These are phyloP conservation scores for Apiotrichum veenhuisii DNA, from an alignment of 1,284 basidiomycete genomes.

Conservation along the genomic window DNA sequence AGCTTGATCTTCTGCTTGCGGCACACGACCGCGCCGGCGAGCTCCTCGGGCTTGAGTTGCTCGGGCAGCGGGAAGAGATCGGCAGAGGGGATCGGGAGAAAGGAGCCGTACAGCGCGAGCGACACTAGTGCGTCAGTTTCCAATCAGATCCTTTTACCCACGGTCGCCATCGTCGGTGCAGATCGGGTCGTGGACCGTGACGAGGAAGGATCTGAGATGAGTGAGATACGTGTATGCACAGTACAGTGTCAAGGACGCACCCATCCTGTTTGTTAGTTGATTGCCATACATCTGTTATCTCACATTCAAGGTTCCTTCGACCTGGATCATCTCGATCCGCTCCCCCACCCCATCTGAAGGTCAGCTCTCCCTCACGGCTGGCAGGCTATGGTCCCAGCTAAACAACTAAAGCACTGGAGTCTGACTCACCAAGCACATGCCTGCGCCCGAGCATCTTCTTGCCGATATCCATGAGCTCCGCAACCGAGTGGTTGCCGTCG, in stretches of 20 bases:
- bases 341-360: constrained; percentile 40
- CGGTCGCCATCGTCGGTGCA: constrained; percentile 73
- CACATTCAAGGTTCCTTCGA: constrained; percentile 87
- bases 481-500: constrained; percentile 85
- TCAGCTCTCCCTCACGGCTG: background rate
- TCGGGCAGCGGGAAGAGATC: constrained; percentile 62
- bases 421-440: constrained; percentile 67
- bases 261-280: constrained; percentile 26
- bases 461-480: constrained; percentile 86
- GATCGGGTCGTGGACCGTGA: constrained; percentile 91
- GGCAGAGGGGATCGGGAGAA: constrained; percentile 72
- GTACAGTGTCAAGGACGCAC: constrained; percentile 5
- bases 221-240: background rate
- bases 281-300: constrained; percentile 27
- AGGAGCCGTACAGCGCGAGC: constrained; percentile 86
- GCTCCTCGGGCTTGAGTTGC: constrained; percentile 56
- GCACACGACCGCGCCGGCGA: constrained; percentile 72
- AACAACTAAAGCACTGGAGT: too few species aligned
- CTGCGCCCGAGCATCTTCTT: constrained; percentile 81
- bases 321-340: constrained; percentile 73
- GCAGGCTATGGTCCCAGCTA: too few species aligned
- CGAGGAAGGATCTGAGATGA: constrained; percentile 72
- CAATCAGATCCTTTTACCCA: constrained; percentile 20
- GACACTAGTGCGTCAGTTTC: constrained; percentile 50
- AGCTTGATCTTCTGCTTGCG: constrained; percentile 66